These are phyloP conservation scores for Chlamydomonas reinhardtii DNA, from an alignment of 163 green algal genomes.

Conservation along the genomic window DNA sequence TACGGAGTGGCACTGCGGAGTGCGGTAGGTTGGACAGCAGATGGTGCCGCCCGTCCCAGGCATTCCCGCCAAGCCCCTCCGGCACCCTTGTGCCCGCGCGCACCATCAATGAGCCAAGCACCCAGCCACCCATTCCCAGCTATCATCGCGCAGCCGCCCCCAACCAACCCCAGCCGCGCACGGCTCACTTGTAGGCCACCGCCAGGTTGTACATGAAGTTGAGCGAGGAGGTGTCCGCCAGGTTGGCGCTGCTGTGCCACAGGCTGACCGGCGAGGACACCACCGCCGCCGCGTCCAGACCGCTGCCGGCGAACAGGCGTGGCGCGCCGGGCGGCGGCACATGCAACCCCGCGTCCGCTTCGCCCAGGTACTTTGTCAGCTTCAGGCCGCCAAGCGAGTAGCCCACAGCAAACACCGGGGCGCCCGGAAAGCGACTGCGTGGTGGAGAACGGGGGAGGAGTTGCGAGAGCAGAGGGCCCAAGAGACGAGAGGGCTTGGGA, in stretches of 20 bases:
- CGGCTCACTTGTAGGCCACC: slow-evolving; percentile 68
- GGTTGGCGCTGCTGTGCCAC: slow-evolving; percentile 51
- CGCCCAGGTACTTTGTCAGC: slow-evolving; percentile 75
- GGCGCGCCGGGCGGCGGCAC: background rate
- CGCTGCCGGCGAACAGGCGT: slow-evolving; percentile 50
- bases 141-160: too few relatives aligned
- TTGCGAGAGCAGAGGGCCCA: too few relatives aligned
- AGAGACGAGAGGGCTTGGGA: too few relatives aligned
- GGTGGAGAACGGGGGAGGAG: too few relatives aligned
- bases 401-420: slow-evolving; percentile 70
- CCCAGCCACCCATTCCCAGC: too few relatives aligned
- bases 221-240: slow-evolving; percentile 63
- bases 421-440: slow-evolving; percentile 63
- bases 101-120: too few relatives aligned
- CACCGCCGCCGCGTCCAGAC: slow-evolving; percentile 67
- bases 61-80: too few relatives aligned
- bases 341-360: slow-evolving; percentile 68
- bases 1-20: too few relatives aligned
- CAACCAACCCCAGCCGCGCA: too few relatives aligned
- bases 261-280: slow-evolving; percentile 78
- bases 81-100: too few relatives aligned
- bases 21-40: too few relatives aligned
- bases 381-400: slow-evolving; percentile 77
- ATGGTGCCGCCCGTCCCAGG: too few relatives aligned
- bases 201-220: slow-evolving; percentile 80